Conservation (phyloP, 2,329 filamentous ascomycete genomes). For the Bisporella sp. region DNA sequence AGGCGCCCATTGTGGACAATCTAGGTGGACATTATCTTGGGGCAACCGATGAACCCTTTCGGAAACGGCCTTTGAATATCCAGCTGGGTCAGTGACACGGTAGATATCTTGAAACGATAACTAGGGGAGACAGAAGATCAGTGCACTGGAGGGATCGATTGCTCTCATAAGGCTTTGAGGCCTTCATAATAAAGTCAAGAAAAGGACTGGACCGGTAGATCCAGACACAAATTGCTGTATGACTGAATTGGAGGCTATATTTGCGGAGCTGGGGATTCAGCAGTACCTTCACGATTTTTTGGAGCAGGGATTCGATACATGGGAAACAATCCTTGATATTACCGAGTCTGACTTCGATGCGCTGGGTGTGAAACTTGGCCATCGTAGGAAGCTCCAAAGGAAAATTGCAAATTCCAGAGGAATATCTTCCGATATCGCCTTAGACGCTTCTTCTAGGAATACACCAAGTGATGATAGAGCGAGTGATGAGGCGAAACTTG, state of each 20-base stretch:
- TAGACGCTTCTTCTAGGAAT: constrained; percentile 29
- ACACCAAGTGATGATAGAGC: constrained; percentile 51
- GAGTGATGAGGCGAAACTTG: constrained; percentile 44
- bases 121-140: too few species aligned
- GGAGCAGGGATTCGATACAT: constrained; percentile 77
- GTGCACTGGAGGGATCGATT: too few species aligned
- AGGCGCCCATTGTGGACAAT: too few species aligned
- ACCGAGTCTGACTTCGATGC: constrained; percentile 75
- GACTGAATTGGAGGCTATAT: constrained; percentile 54
- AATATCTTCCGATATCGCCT: constrained; percentile 33
- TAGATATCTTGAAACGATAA: too few species aligned
- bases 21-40: too few species aligned
- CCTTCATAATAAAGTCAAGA: constrained; percentile 1
- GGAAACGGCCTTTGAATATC: too few species aligned
- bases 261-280: constrained; percentile 69
- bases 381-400: constrained; percentile 79
- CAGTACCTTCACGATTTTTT: constrained; percentile 65
- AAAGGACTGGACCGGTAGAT: constrained; percentile 23
- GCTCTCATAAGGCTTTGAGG: not conserved
- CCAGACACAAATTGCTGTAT: constrained; percentile 29
- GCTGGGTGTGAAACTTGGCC: constrained; percentile 71
- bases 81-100: too few species aligned
- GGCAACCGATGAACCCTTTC: too few species aligned
- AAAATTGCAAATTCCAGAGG: constrained; percentile 71
- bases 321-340: constrained; percentile 78